Evolutionary conservation across 164 flowering plant species (phyloP), one percentile per base, ranked within the genome.

Genomic region (Magnolia sinica): DNA sequence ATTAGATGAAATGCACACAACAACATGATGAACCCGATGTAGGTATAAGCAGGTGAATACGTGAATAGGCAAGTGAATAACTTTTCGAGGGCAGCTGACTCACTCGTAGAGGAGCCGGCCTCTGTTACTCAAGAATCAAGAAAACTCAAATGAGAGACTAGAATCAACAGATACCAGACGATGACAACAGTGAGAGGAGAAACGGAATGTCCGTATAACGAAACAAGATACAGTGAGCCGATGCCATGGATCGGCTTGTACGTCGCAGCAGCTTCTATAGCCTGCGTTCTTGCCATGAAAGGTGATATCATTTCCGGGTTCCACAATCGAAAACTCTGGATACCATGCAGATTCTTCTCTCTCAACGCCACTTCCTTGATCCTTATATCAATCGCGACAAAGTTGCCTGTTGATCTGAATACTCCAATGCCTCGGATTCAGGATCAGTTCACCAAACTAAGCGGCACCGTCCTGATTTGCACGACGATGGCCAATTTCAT

Each of bases 301-400:
- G 59, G 76, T 86, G 27, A 24, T 24, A 1, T 1, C 1, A 1
- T 24, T 24, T 24, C 27, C 1, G 27, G 27, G 1, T 24, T 24
- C 27, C 27, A 1, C 27, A 24, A 24, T 24, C 27, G 27, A 24
- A 24, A 24, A 1, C 27, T 24, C 61, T 91, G 93, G 91, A 88
- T 90, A 61, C 92, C 93, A 2, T 79, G 89, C 86, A 86, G 71
- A 19, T 89, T 10, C 76, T 89, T 87, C 83, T 55, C 88, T 9
- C 80, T 91, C 37, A 91, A 91, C 63, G 89, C 93, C 64, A 85
- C 89, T 64, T 78, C 93, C 58, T 78, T 90, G n/a, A 87, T 90
- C 23, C 29, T 90, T 18, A 78, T 91, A 2, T 78, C 84, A 8
- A 87, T 88, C 1, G 89, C 90, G 16, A 75, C 80, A 67, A 90